Evolutionary conservation across 2,329 filamentous ascomycete species (phyloP), one percentile per base, ranked within the genome.

Genomic region (Diaporthe citrichinensis): DNA sequence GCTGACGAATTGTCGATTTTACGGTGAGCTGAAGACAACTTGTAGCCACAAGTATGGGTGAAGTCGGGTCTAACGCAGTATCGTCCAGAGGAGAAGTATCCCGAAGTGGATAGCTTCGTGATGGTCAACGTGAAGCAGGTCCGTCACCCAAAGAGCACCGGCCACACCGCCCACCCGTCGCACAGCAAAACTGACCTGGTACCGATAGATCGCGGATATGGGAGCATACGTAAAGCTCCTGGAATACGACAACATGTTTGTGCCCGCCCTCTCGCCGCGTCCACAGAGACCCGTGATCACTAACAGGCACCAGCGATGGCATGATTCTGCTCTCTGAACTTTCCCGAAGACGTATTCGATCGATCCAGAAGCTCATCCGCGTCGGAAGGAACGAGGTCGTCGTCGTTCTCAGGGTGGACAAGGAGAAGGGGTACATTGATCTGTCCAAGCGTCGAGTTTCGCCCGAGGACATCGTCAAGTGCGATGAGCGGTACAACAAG

Each of bases 61-160:
- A 14, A 23, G 4, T 53, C 77, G 86, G 85, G 15, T 88, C 90
- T 77, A 90, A 55, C 46, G 69, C 58, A 67, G 25, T 23, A 8
- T 34, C 1, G 10, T 59, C 5, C 51, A 77, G 76, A 91, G 79
- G 88, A 92, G 78, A 92, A 92, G 83, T 97, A 94, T 84, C 95
- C 95, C 76, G 97, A 98, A 90, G 96, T 99, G 85, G 97, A 99
- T 88, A 98, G 95, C 90, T 98, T 98, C 88, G 97, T 99, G 84
- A 99, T 99, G 97, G 97, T 99, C 85, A 99, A 98, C 87, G 97
- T 98, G 82, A 98, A 98, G 92, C 95, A 98, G 93, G 94, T 96
- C 84, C 78, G 90, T 83, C 34, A 75, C 73, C 23, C 20, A 4
- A 12, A 4, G 15, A 20, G 39, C 23, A 28, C 17, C 20, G 20